phyloP scores from a whole-genome alignment of 2,329 filamentous ascomycete genomes.

The Alternaria dauci region DNA sequence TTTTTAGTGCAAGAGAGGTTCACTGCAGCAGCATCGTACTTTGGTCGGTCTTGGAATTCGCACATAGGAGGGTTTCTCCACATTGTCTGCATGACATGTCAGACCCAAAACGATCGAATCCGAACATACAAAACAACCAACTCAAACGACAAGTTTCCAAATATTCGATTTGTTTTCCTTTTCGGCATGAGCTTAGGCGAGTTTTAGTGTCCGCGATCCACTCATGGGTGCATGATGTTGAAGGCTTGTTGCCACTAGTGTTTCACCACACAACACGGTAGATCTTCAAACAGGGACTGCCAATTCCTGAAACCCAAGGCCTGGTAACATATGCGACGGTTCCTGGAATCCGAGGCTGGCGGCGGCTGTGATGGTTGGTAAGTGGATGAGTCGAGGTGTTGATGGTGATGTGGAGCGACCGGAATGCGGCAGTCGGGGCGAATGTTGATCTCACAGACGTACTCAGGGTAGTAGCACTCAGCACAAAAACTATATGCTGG shows the following conservation, averaged over 20 bases:
- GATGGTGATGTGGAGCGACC: not conserved
- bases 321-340: slow-evolving; percentile 5
- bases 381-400: slow-evolving; percentile 9
- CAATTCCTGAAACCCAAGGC: slow-evolving; percentile 10
- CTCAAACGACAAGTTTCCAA: slow-evolving; percentile 1
- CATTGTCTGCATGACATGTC: not conserved
- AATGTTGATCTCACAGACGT: not conserved
- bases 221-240: slow-evolving; percentile 16
- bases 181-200: not conserved
- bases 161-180: not conserved
- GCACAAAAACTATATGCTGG: too few relatives aligned
- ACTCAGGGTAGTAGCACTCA: not conserved
- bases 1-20: not conserved
- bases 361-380: slow-evolving; percentile 5
- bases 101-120: not conserved
- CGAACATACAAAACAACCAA: slow-evolving; percentile 16
- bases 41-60: not conserved
- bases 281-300: slow-evolving; percentile 32
- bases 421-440: slow-evolving; percentile 13
- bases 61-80: not conserved
- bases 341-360: not conserved
- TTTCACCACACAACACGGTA: slow-evolving; percentile 34
- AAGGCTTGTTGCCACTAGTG: slow-evolving; percentile 30
- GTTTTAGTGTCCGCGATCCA: slow-evolving; percentile 6
- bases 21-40: not conserved